Base-by-base conservation (phyloP, 768 basidiomycete species). In the Naganishia randhawae region DNA sequence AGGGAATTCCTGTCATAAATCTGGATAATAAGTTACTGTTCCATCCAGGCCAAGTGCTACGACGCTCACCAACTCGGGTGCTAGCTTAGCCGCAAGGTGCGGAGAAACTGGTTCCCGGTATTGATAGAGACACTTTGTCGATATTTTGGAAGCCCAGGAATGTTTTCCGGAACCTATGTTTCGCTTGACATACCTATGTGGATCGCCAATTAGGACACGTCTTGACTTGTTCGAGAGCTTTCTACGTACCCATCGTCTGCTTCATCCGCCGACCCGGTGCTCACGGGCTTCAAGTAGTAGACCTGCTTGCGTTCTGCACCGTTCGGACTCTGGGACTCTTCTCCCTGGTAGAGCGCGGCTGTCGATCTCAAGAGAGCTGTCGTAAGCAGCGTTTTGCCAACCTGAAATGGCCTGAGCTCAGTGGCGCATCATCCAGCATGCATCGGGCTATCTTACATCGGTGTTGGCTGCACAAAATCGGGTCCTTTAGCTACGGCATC, bases 101-200 rank as follows among this genome's bases (percentile, higher is more conserved):
- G 95, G 95, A 72, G 92, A 94, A 63, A 97, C 89, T 0, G 95
- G 95, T 63, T 94, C 88, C 33, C 89, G 84, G 73, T 88, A 94
- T 54, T 86, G 87, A 78, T 86, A 94, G 8, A 97, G 82, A 79
- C 92, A 95, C 25, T 86, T 83, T 0, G 87, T 82, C 25, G 84
- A 78, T 19, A 91, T 83, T 27, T 75, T 78, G 3, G 32, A 22
- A 29, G 57, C 39, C 57, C 57, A 61, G 6, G 57, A 61, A 61
- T 61, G 57, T 29, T 41, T 61, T 27, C 27, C 55, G 71, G 71
- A 19, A 61, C 51, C n/a, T 68, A 73, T 68, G 66, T 80, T 84
- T 19, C 85, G 84, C 48, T 83, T 81, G 22, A 94, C 81, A 77
- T 91, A 90, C 68, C 92, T 95, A 35, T 39, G 70, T 32, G 25